Evolutionary conservation across 2,329 filamentous ascomycete genomes (phyloP).

Genomic region (Phialophora tarda): DNA sequence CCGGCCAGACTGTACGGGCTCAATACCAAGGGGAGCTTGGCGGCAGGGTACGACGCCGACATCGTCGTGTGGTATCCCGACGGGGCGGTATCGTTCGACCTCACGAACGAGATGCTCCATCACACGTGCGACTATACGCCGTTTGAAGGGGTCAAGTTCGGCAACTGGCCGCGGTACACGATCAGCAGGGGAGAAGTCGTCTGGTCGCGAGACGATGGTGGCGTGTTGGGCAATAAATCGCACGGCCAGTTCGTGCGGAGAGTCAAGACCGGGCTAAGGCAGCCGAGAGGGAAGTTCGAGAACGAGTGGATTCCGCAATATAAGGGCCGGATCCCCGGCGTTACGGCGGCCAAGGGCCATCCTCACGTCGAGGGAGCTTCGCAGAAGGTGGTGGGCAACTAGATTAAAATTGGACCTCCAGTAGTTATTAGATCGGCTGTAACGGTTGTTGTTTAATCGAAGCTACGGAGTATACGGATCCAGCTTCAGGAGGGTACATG

Average conservation of each 20-base stretch:
- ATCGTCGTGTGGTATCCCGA: constrained; percentile 51
- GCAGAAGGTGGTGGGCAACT: constrained; percentile 4
- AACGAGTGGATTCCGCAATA: constrained; percentile 23
- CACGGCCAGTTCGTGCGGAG: constrained; percentile 8
- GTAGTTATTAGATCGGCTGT: neutral
- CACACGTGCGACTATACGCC: constrained; percentile 47
- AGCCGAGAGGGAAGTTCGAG: constrained; percentile 15
- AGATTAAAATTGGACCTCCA: too few species aligned
- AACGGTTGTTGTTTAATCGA: neutral
- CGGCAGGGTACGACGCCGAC: constrained; percentile 52
- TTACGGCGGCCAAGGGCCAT: neutral
- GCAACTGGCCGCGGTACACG: constrained; percentile 46
- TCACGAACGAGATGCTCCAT: constrained; percentile 44
- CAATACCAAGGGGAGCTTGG: constrained; percentile 48
- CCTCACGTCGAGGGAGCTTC: neutral
- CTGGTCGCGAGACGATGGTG: constrained; percentile 28
- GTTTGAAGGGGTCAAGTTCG: constrained; percentile 43
- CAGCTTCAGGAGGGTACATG: constrained; percentile 42
- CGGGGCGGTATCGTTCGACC: constrained; percentile 10
- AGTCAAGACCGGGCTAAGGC: constrained; percentile 9
- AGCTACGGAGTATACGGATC: neutral
- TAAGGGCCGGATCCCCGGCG: constrained; percentile 10
- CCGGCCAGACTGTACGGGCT: constrained; percentile 53
- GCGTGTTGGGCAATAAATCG: constrained; percentile 10
- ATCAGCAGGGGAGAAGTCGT: constrained; percentile 44